Evolutionary conservation across 768 basidiomycete genomes (phyloP).

Genomic region (Kwoniella shandongensis): DNA sequence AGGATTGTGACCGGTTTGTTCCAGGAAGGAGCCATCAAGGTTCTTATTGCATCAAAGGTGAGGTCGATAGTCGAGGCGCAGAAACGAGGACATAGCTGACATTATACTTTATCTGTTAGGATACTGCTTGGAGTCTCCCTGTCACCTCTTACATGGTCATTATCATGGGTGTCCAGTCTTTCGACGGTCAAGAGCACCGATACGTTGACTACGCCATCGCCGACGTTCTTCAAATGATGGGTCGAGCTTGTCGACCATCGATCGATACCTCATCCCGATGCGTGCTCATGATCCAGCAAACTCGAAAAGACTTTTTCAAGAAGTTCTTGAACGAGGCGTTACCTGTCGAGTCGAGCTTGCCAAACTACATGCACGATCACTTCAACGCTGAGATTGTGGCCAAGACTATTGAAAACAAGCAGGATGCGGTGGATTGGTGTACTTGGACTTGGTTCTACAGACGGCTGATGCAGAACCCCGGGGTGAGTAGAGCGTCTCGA

Average conservation of each 20-base stretch:
- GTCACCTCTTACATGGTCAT: constrained; percentile 96
- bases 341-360: constrained; percentile 92
- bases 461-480: constrained; percentile 92
- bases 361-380: constrained; percentile 92
- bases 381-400: constrained; percentile 98
- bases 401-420: constrained; percentile 98
- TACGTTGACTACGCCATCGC: constrained; percentile 98
- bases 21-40: constrained; percentile 90
- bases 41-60: constrained; percentile 90
- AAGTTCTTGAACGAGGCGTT: constrained; percentile 97
- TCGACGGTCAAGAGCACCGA: constrained; percentile 95
- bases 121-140: constrained; percentile 93
- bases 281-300: constrained; percentile 96
- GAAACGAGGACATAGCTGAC: background rate
- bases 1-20: constrained; percentile 89
- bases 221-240: constrained; percentile 99
- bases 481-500: constrained; percentile 36
- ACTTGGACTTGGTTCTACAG: constrained; percentile 99
- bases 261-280: constrained; percentile 89
- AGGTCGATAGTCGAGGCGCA: constrained; percentile 20
- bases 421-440: constrained; percentile 85
- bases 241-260: constrained; percentile 86
- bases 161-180: constrained; percentile 98
- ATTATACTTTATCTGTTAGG: constrained; percentile 59
- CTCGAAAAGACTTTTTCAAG: constrained; percentile 97